These are phyloP conservation scores for Candolleomyces aberdarensis DNA, from an alignment of 768 basidiomycete genomes.

Conservation along the genomic window DNA sequence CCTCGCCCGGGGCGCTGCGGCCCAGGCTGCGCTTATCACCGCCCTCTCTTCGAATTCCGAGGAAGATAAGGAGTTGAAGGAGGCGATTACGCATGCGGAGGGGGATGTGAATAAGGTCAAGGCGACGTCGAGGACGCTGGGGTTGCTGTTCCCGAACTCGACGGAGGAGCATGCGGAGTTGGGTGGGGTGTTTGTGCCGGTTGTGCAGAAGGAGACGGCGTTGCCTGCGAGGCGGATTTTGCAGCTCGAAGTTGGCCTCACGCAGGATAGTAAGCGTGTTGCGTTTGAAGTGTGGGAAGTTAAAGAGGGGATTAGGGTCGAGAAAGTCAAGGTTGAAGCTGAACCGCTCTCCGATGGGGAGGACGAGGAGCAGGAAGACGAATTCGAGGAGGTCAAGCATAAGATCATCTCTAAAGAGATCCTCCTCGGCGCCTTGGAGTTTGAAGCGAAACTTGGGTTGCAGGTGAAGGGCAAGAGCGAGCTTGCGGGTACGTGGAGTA, in stretches of 20 bases:
- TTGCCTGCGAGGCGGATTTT: constrained; percentile 64
- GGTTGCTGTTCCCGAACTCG: constrained; percentile 58
- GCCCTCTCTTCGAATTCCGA: constrained; percentile 39
- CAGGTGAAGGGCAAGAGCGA: too few species aligned
- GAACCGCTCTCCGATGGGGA: constrained; percentile 49
- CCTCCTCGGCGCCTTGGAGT: constrained; percentile 42
- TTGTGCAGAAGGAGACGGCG: constrained; percentile 69
- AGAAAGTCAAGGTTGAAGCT: constrained; percentile 47
- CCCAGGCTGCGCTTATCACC: constrained; percentile 66
- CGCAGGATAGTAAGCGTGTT: constrained; percentile 41
- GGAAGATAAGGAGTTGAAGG: constrained; percentile 47
- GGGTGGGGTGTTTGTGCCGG: constrained; percentile 63
- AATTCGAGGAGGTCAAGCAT: constrained; percentile 62
- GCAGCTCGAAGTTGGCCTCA: constrained; percentile 53
- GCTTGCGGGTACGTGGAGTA: constrained; percentile 26
- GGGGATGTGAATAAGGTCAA: constrained; percentile 38
- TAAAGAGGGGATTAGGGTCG: constrained; percentile 61
- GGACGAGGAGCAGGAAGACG: constrained; percentile 56
- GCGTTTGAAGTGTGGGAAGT: constrained; percentile 80
- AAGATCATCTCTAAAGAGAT: constrained; percentile 54
- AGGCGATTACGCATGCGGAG: constrained; percentile 40
- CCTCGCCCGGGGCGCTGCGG: constrained; percentile 71
- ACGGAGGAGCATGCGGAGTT: constrained; percentile 38
- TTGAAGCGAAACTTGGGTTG: constrained; percentile 30
- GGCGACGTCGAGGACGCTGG: constrained; percentile 62